A percentile compares a stretch with the other conserved stretches of the same genome.
These are phyloP conservation scores for Sutorius australiensis DNA, from an alignment of 768 basidiomycete species.

Conservation along the genomic window DNA sequence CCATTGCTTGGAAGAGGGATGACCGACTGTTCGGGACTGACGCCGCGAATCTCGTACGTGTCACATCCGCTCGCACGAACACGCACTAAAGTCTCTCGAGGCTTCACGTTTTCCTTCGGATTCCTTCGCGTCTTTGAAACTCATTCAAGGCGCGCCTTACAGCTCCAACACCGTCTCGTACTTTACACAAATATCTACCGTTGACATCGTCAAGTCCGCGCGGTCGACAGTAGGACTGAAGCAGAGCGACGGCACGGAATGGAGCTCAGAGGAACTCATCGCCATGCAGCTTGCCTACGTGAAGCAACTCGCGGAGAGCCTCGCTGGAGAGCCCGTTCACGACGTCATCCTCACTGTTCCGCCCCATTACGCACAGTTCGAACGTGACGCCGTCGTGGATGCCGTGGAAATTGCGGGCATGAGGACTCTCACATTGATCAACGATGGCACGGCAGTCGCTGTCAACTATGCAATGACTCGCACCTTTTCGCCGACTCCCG, in stretches of 20 bases:
- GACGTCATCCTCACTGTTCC: conserved; percentile 92
- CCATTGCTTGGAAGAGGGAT: conserved; percentile 87
- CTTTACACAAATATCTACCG: conserved; percentile 53
- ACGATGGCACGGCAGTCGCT: conserved; percentile 93
- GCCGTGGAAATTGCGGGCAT: conserved; percentile 91
- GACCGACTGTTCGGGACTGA: conserved; percentile 89
- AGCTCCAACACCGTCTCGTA: conserved; percentile 57
- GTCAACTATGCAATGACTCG: conserved; percentile 98
- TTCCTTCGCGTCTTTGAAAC: conserved; percentile 82
- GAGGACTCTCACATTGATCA: conserved; percentile 75
- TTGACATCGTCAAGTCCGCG: conserved; percentile 48
- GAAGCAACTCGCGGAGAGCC: conserved; percentile 77
- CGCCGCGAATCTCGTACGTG: conserved; percentile 79
- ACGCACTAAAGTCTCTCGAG: conserved; percentile 37
- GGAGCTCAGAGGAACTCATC: conserved; percentile 85
- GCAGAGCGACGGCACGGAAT: conserved; percentile 62
- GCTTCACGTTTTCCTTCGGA: conserved; percentile 89
- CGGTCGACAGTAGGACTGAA: conserved; percentile 60
- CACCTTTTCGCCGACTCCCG: conserved; percentile 63
- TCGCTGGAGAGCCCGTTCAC: conserved; percentile 69
- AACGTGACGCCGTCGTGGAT: conserved; percentile 88
- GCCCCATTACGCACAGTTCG: conserved; percentile 83
- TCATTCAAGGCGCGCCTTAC: conserved; percentile 69
- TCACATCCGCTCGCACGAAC: neutral
- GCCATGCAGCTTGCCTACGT: conserved; percentile 94